phyloP scores from a whole-genome alignment of 345 rosid genomes.

The Pistacia atlantica region DNA sequence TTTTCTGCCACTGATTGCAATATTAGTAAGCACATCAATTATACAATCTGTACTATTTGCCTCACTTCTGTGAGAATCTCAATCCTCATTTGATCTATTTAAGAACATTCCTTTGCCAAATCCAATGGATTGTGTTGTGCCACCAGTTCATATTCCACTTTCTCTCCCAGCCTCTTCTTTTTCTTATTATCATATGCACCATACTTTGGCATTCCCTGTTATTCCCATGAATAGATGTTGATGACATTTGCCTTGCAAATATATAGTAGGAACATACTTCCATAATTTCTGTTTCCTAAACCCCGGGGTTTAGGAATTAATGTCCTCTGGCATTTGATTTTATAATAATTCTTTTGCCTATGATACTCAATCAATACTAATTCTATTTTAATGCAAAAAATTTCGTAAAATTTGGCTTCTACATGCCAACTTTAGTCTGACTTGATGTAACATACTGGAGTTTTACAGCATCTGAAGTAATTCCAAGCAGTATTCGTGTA shows the following conservation, averaged over 20 bases:
- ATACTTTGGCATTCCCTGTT: neutral
- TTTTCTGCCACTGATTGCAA: neutral
- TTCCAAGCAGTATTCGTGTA: constrained; percentile 56
- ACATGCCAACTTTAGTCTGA: constrained; percentile 19
- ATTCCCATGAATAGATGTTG: neutral
- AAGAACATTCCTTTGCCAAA: neutral
- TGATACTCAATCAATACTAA: neutral
- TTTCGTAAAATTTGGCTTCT: neutral
- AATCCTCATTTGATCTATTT: neutral
- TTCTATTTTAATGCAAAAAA: neutral
- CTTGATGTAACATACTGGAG: constrained; percentile 12
- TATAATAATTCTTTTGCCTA: neutral
- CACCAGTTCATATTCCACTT: neutral
- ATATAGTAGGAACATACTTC: neutral
- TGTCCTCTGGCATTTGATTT: neutral
- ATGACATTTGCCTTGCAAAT: neutral
- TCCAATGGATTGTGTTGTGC: neutral
- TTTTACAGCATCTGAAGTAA: constrained; percentile 44
- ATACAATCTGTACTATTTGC: neutral
- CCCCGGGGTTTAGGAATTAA: neutral
- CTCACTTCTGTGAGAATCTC: neutral
- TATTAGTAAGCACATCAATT: neutral
- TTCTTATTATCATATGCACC: neutral
- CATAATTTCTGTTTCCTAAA: neutral
- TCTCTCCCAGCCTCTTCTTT: neutral